Evolutionary conservation across 257 asterid species (phyloP), one percentile per base, ranked within the genome.

Genomic region (Nicotiana knightiana): DNA sequence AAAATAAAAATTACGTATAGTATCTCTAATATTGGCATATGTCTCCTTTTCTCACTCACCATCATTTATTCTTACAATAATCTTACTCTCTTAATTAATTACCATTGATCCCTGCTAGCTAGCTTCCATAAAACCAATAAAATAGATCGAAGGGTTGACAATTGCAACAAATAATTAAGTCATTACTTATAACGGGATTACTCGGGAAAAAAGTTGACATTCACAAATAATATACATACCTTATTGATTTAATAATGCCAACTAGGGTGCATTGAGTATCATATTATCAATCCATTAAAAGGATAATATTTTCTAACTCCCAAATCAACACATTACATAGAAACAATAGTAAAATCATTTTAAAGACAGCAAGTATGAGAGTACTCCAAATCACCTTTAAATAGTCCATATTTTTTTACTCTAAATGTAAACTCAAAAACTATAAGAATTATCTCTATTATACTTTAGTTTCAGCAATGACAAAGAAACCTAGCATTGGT

Each of bases 401-500:
- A 66, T 59, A 35, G 21, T 32, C 17, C 55, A 53, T 7, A 35
- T n/a, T 0, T 43, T 16, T 62, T 18, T 55, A 61, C 55, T 28
- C 39, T 57, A 33, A 33, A 10, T 32, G 65, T 32, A 10, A 77
- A 30, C 61, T 21, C 35, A 79, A 59, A 35, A 33, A 43, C 2
- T 21, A 33, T 6, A 32, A 32, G 57, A 57, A 61, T 21, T 24
- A 57, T 51, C 37, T 57, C 15, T 71, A 21, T 5, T 71, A 30
- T 8, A 39, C 26, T 39, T n/a, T 6, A 76, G 13, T 43, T 26
- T 35, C 58, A 30, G 10, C 80, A 83, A 91, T 92, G 96, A 93
- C 90, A 11, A 91, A 89, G 82, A 90, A 89, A 35, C 91, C 93
- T 0, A 92, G 91, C 83, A 81, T 91, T 89, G 98, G 98, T 3